Evolutionary conservation across 192 early-diverging fungal genomes (phyloP).

Genomic region (Allomyces macrogynus): DNA sequence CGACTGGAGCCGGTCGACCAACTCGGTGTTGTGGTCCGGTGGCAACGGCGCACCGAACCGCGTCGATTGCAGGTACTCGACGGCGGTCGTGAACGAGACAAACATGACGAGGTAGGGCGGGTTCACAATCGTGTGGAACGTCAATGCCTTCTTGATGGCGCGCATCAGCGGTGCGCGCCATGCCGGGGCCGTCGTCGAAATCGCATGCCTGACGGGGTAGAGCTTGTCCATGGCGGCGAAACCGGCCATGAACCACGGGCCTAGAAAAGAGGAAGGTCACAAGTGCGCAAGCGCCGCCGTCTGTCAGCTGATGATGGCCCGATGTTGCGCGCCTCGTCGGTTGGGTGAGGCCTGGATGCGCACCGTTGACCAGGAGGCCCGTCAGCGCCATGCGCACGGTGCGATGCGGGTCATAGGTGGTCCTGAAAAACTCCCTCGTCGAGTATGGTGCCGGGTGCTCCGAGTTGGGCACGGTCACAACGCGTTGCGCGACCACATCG

Average conservation of each 20-base stretch:
- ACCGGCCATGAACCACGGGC: too few relatives aligned
- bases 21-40: neutral
- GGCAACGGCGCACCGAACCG: neutral
- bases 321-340: neutral
- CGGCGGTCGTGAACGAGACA: neutral
- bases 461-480: neutral
- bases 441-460: neutral
- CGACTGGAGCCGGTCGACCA: neutral
- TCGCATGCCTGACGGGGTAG: neutral
- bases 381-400: neutral
- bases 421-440: too few relatives aligned
- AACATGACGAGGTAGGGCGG: neutral
- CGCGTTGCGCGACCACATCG: neutral
- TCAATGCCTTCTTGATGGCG: neutral
- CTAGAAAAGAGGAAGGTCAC: too few relatives aligned
- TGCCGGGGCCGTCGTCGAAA: neutral
- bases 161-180: neutral
- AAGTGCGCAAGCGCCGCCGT: too few relatives aligned
- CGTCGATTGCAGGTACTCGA: neutral
- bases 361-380: neutral
- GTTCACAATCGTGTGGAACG: neutral
- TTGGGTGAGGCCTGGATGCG: neutral
- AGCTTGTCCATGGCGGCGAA: too few relatives aligned
- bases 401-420: neutral
- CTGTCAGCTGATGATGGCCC: neutral